Base-by-base conservation (phyloP, 305 asterid species). In the Solanum hybrid region DNA sequence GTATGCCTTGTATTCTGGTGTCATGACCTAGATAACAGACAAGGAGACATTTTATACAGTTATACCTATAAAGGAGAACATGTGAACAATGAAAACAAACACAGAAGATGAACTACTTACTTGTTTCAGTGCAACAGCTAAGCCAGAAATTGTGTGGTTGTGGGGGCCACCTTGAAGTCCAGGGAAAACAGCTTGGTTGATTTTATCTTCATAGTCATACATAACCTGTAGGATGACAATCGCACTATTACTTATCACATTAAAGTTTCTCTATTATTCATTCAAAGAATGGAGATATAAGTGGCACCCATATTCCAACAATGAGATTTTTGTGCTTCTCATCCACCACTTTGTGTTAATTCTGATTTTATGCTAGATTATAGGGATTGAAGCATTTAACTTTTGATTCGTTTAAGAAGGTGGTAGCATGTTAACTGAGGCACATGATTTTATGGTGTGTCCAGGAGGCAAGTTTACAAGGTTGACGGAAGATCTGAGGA, bases 161-260 rank as follows among this genome's bases (percentile, higher is more conserved):
- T 95, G 98, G 4, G 98, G 98, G 87, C 98, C 98, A 89, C 98
- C 98, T 94, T 95, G 98, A 90, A 95, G 96, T 57, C 98, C 98
- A 35, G 97, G 97, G 91, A 95, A 95, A 79, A 95, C 98, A 33
- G 98, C 97, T 91, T 93, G 96, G 91, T 95, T 95, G 61, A 95
- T 95, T 92, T 90, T 95, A 92, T 95, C 98, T 91, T 93, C 98
- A 91, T 87, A 92, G 89, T 95, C 98, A 90, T 94, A 95, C 95
- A 92, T 89, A 78, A 95, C 97, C 98, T 95, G 93, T 82, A 64
- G 82, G 90, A 89, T 64, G 86, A 89, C 91, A 69, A 28, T 69
- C 57, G 76, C 37, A 80, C 81, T 42, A 14, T 86, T 57, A 79
- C 86, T 78, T 28, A 31, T 51, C 90, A 33, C 31, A 51, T 28